Evolutionary conservation across 2,329 filamentous ascomycete genomes (phyloP), one percentile per base, ranked within the genome.

Genomic region (Akanthomyces lecanii): DNA sequence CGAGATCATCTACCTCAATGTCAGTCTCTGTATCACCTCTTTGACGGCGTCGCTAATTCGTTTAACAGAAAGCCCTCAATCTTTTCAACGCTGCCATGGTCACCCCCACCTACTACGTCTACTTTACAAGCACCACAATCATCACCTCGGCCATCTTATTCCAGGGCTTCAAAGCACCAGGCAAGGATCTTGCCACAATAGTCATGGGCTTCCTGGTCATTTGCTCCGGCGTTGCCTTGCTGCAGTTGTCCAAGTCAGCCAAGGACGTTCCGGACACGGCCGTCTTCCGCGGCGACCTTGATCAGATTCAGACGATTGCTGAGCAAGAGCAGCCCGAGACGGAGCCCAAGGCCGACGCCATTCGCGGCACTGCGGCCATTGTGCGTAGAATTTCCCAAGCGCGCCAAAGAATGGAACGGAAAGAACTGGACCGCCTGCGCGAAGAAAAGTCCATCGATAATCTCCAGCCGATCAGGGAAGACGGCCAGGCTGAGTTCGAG

Each of bases 31-130:
- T 6, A 7, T 10, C 42, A 3, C 36, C 28, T 23, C 33, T 21
- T 52, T 66, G 16, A 65, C 25, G 42, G 21, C 8, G n/a, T 63
- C 66, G 64, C 75, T 82, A 63, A 81, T 67, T 48, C 55, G n/a
- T 50, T 48, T 64, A 16, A 28, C 77, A 98, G 93, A 99, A 99
- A 97, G 95, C 95, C 6, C 83, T 98, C 63, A 98, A 99, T 72
- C 77, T 99, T 56, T 98, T 94, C 82, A 98, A 99, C 71, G 95
- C 95, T 44, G 94, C 95, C 8, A 84, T 99, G 67, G 95, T 99
- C 64, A 99, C 95, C 0, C 95, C 95, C 0, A 99, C 95, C 2
- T 99, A 99, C 78, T 99, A 99, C 75, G 95, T 99, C 67, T 94
- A 96, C 79, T 99, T 99, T 74, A 99, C 95, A 45, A 96, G 89